Base-by-base conservation (phyloP, 352 stramenopile genomes). In the Globisporangium acanthophoron region DNA sequence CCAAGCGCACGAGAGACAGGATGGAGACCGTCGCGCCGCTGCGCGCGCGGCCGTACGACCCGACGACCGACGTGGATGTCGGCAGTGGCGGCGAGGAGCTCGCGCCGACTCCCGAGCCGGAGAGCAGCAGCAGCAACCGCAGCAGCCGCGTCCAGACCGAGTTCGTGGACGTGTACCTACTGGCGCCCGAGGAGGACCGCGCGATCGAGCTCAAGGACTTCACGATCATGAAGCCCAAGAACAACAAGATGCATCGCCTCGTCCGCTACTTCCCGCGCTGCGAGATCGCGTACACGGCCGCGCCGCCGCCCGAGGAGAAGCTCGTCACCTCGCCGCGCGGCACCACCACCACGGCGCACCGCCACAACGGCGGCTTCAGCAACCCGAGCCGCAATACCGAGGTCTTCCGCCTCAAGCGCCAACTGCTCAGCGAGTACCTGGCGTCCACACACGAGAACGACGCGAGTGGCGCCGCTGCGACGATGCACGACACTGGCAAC, bases 201-300 rank as follows among this genome's bases (percentile, higher is more conserved):
- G 74, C 73, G 49, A 72, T 87, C 33, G 76, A 84, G 52, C 73
- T 88, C 59, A 87, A 90, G 54, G 78, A 90, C 67, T 86, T 90
- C 47, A 92, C 82, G 35, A 88, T 88, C 69, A 87, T 88, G 70
- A 90, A 89, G 47, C 82, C 82, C 52, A 87, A 87, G 64, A 87
- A 88, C 62, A 85, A 85, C 70, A 80, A 83, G 54, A 86, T 87
- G 71, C 71, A 88, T 52, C 75, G 80, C 3, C 72, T 92, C 21
- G 67, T 90, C 55, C 76, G 73, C 49, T 86, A 81, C 57, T 88
- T 78, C 41, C 70, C 74, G 35, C 76, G 67, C 56, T 88, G 76
- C 33, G 73, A 89, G 64, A 92, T 92, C 60, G 71, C 74, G 60
- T 92, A 92, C 57, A 77, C 76, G 50, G 73, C 79, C 15, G 74